Evolutionary conservation across 331 rosid genomes (phyloP), one percentile per base, ranked within the genome.

Genomic region (Quercus tomentella): DNA sequence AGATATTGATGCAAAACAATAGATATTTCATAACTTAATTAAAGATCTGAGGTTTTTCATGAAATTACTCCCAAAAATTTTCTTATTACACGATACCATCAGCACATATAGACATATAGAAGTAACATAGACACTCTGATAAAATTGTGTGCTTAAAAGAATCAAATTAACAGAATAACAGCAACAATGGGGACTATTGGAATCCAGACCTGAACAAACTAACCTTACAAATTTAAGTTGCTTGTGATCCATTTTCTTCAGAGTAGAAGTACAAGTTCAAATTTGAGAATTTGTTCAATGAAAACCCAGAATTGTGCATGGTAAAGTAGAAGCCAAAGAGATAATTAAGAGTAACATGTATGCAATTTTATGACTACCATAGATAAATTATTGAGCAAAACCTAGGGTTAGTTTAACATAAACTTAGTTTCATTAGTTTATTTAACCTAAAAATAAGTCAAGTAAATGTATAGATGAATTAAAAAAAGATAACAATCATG

Each of bases 191-290:
- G 23, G 54, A 25, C 4, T 14, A 18, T 5, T 1, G 30, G 83
- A 67, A 3, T 16, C 9, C 0, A 2, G 35, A 73, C 21, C 43
- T 76, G 60, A 71, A 69, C 60, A 49, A 73, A 80, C 92, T 62
- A 83, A 92, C 97, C 92, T 92, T 54, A 87, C 91, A 89, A 82
- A 84, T 71, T 75, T 87, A 17, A 28, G 41, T 72, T 73, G 82
- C 83, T 51, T 78, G 66, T 45, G 1, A 30, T 72, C 33, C 93
- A 92, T 88, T 76, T 45, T 37, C 83, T 85, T 60, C 66, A 52
- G 60, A 82, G 93, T 66, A 87, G 81, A 74, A 70, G 4, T 54
- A 70, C 69, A 88, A 73, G 72, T 58, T 65, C 57, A 77, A 52
- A 45, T 77, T 21, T 20, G 30, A 83, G 54, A 79, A 26, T 41